These are phyloP conservation scores for Poronia punctata DNA, from an alignment of 495 filamentous ascomycete species.

Conservation along the genomic window DNA sequence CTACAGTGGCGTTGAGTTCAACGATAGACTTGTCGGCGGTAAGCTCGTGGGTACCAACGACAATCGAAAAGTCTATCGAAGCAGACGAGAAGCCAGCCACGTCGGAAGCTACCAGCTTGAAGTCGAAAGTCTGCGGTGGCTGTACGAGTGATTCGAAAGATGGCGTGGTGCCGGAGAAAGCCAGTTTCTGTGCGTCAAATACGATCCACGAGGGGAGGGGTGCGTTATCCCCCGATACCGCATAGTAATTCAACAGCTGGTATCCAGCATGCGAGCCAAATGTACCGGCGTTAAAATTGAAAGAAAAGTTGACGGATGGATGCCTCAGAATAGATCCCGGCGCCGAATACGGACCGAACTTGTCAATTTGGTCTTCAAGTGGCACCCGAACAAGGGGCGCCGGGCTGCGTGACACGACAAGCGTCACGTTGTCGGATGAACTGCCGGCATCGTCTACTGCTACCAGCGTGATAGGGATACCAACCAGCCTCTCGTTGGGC, in stretches of 20 bases:
- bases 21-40: conserved; percentile 51
- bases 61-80: conserved; percentile 58
- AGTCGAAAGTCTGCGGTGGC: conserved; percentile 63
- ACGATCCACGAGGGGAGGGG: conserved; percentile 82
- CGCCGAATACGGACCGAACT: conserved; percentile 35
- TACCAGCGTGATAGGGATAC: conserved; percentile 47
- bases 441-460: conserved; percentile 56
- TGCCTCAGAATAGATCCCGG: conserved; percentile 32
- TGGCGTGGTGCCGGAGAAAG: conserved; percentile 71
- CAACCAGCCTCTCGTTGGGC: conserved; percentile 31
- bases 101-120: conserved; percentile 74
- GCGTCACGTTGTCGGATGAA: conserved; percentile 49
- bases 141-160: conserved; percentile 51
- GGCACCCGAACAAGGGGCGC: conserved; percentile 29
- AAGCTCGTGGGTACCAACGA: conserved; percentile 62
- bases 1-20: conserved; percentile 52
- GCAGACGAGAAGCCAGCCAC: conserved; percentile 67
- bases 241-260: conserved; percentile 55
- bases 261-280: conserved; percentile 20
- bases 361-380: conserved; percentile 28
- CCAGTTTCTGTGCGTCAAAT: conserved; percentile 58
- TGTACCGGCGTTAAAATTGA: conserved; percentile 31
- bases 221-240: conserved; percentile 65
- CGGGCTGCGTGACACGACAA: conserved; percentile 52
- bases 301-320: conserved; percentile 31